phyloP scores from a whole-genome alignment of 2,329 filamentous ascomycete genomes.

The Aureobasidium sp. region DNA sequence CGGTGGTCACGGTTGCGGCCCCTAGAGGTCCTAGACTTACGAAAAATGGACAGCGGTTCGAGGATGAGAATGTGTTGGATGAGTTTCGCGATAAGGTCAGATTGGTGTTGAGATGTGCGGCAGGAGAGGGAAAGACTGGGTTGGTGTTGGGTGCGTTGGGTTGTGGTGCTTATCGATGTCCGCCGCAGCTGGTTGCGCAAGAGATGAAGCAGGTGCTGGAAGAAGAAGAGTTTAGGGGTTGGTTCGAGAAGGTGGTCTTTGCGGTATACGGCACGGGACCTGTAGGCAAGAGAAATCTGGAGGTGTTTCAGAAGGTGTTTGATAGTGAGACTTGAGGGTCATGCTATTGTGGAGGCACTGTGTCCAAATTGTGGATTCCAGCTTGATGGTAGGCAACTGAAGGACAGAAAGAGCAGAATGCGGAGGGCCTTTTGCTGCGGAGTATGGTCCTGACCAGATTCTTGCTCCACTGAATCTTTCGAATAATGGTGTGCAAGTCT shows the following conservation, averaged over 20 bases:
- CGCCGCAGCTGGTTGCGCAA: neutral
- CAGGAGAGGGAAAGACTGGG: neutral
- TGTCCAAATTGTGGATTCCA: neutral
- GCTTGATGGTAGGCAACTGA: too few relatives aligned
- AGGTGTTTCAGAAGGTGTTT: slow-evolving; percentile 2
- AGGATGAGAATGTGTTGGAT: neutral
- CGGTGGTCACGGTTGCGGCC: slow-evolving; percentile 8
- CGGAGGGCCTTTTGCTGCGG: too few relatives aligned
- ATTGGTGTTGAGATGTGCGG: neutral
- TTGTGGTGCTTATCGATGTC: slow-evolving; percentile 12
- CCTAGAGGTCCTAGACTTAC: neutral
- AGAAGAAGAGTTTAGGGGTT: slow-evolving; percentile 10
- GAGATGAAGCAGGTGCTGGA: slow-evolving; percentile 5
- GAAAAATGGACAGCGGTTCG: neutral
- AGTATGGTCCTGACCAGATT: too few relatives aligned
- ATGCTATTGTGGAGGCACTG: neutral
- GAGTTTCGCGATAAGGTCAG: neutral
- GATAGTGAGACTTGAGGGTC: neutral
- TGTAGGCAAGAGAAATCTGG: slow-evolving; percentile 4
- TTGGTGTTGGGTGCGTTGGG: slow-evolving; percentile 6
- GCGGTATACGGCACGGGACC: slow-evolving; percentile 1
- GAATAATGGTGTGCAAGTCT: too few relatives aligned
- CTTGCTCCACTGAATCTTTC: too few relatives aligned
- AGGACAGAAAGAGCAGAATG: too few relatives aligned
- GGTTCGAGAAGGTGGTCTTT: slow-evolving; percentile 15